Conservation (phyloP, 2,329 filamentous ascomycete species). For the Colletotrichum falcatum region DNA sequence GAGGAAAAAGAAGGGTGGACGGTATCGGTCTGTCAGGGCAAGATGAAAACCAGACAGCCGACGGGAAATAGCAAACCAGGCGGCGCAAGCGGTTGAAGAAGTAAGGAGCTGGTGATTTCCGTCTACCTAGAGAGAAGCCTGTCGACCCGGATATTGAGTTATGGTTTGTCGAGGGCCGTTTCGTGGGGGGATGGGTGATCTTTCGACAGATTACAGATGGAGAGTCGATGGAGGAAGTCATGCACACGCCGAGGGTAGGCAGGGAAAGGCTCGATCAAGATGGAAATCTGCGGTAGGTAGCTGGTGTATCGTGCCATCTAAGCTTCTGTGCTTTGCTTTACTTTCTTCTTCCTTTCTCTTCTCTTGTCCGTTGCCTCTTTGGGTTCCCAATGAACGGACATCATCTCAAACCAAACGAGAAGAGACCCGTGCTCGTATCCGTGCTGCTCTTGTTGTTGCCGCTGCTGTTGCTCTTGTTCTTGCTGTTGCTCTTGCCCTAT, state of each 20-base stretch:
- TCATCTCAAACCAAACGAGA: background rate
- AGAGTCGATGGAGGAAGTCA: background rate
- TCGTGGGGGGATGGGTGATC: constrained; percentile 9
- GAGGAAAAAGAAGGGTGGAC: background rate
- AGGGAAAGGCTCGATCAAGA: constrained; percentile 13
- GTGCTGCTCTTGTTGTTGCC: background rate
- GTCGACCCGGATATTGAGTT: constrained; percentile 27
- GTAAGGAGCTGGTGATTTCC: constrained; percentile 8
- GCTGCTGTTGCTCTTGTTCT: background rate
- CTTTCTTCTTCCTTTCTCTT: no score
- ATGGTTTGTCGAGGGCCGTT: constrained; percentile 32
- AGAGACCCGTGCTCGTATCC: background rate
- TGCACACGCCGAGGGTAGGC: background rate
- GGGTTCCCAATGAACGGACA: background rate
- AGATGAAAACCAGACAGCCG: background rate
- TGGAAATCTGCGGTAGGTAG: background rate
- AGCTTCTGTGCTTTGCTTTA: background rate
- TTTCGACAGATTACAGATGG: background rate
- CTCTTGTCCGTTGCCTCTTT: background rate
- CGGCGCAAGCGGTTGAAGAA: background rate
- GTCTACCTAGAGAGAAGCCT: background rate
- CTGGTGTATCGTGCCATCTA: background rate
- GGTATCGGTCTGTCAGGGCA: background rate
- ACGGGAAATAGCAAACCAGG: background rate
- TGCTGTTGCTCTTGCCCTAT: background rate